Conservation (phyloP, 2,329 filamentous ascomycete species). For the Fusarium nurragi region DNA sequence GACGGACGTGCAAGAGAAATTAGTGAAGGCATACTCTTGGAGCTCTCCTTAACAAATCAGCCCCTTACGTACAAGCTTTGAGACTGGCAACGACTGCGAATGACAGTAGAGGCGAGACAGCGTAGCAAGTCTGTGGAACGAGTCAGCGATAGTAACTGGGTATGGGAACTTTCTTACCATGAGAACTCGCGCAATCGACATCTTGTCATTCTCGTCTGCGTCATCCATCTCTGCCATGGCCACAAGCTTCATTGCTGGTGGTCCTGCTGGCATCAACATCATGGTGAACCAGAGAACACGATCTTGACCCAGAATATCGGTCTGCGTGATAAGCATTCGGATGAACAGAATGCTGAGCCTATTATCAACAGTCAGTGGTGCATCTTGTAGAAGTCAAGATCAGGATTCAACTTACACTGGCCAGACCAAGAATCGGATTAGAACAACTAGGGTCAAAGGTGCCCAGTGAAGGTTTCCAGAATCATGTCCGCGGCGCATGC, state of each 20-base stretch:
- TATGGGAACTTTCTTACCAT: background rate
- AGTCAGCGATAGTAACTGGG: background rate
- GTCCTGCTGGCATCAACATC: conserved; percentile 29
- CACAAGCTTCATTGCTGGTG: conserved; percentile 25
- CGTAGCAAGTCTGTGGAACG: conserved; percentile 9
- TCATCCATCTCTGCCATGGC: conserved; percentile 31
- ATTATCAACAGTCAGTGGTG: background rate
- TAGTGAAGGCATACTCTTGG: background rate
- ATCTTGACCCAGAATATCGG: conserved; percentile 6
- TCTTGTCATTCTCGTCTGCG: conserved; percentile 28
- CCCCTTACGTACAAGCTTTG: conserved; percentile 11
- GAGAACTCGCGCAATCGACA: conserved; percentile 24
- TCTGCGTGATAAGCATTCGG: conserved; percentile 15
- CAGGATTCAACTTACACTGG: conserved; percentile 8
- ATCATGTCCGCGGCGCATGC: conserved; percentile 19
- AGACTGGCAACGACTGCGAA: conserved; percentile 27
- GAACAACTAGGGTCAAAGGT: conserved; percentile 4
- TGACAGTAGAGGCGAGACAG: conserved; percentile 22
- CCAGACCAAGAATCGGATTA: conserved; percentile 25
- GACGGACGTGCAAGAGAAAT: no score
- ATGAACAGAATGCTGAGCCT: conserved; percentile 27
- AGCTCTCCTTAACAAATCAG: no score
- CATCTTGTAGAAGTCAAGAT: accelerated
- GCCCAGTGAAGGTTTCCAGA: conserved; percentile 19
- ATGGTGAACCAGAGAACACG: conserved; percentile 29